Base-by-base conservation (phyloP, 345 rosid genomes). In the Pugionium cornutum region DNA sequence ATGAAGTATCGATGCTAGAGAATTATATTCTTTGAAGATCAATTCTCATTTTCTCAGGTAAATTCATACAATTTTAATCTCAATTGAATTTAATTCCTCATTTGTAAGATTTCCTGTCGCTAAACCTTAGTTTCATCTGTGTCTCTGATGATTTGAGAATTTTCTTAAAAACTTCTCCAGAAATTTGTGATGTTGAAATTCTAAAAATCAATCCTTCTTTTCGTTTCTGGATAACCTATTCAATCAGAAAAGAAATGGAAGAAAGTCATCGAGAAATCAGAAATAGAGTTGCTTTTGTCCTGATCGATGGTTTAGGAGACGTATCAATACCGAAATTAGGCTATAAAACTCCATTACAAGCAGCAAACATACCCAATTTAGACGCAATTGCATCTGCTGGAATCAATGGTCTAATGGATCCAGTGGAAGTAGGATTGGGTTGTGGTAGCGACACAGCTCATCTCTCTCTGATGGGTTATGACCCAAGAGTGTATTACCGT, bases 401-500 rank as follows among this genome's bases (percentile, higher is more conserved):
- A 46, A 80, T 88, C 58, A 94, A 86, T 69, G 99, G 97, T 66
- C 83, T 90, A 33, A 94, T 94, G 99, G 99, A 94, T 66, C 99
- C 99, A n/a, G 99, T 94, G 27, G 99, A 94, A 84, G 97, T 90
- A 36, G 97, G 99, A n/a, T 83, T 94, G 66, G 97, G 86, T 35
- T 94, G 99, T 51, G 99, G 99, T 73, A 94, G 99, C 52, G 99
- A 90, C 77, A 94, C 99, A 2, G 97, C 97, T 77, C 99, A 94
- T 56, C 97, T 94, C 73, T 94, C 99, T 61, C 66, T 92, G 1
- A 59, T 90, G 80, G 97, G 97, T 59, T 92, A 90, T 80, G 83
- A 94, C 50, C 99, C 99, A 0, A 80, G 89, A 76, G 94, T 88
- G 6, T 94, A 94, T 75, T 90, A 92, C 65, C 75, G 83, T 52